Evolutionary conservation across 179 eudicot genomes (phyloP).

Genomic region (Carnegiea gigantea): DNA sequence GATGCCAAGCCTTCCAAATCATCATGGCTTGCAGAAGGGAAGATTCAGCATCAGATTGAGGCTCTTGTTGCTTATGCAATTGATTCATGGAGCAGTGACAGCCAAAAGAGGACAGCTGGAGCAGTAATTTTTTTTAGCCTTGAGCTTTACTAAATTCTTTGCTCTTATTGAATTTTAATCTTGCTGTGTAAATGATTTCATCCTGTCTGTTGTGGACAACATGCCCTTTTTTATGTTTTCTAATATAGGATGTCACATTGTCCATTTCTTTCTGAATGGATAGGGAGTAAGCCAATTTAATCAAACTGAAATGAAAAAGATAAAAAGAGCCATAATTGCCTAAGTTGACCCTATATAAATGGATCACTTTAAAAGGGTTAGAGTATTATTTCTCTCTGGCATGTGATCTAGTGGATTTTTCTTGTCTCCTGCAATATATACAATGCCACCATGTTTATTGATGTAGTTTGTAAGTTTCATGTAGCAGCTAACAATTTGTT

Average conservation of each 20-base stretch:
- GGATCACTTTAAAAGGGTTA: background rate
- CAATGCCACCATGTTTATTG: background rate
- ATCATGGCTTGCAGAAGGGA: slow-evolving; percentile 70
- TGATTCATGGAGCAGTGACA: slow-evolving; percentile 59
- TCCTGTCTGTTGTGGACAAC: background rate
- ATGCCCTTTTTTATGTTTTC: no score
- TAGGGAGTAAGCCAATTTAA: background rate
- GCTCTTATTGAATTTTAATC: background rate
- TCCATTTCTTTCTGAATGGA: background rate
- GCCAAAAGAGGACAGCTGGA: slow-evolving; percentile 72
- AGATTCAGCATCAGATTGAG: slow-evolving; percentile 49
- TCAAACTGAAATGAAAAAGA: background rate
- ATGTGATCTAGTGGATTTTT: background rate
- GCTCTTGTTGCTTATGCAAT: slow-evolving; percentile 80
- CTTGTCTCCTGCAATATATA: background rate
- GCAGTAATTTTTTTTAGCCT: slow-evolving; percentile 47
- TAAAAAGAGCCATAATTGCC: background rate
- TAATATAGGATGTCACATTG: background rate
- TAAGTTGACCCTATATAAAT: background rate
- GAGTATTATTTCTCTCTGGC: background rate
- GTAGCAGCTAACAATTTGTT: background rate
- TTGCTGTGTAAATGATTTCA: background rate
- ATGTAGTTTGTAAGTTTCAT: background rate
- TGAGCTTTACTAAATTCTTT: slow-evolving; percentile 15
- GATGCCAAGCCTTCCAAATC: slow-evolving; percentile 68